Base-by-base conservation (phyloP, 805 yeast species). In the Saccharomycopsis olivae region DNA sequence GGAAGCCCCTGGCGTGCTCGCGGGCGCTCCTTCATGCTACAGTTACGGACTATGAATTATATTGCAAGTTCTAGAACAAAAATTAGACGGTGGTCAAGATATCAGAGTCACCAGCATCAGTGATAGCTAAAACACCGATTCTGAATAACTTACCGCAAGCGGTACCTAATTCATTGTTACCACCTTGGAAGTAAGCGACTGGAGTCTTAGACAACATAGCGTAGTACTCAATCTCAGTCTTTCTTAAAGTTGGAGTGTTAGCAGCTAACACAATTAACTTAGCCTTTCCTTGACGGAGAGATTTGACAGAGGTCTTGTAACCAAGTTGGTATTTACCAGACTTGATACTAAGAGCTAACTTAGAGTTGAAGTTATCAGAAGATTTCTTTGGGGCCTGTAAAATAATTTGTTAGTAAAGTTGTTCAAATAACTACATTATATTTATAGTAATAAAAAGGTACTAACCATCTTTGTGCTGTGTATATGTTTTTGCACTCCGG, bases 61-160 rank as follows among this genome's bases (percentile, higher is more conserved):
- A n/a, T n/a, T n/a, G n/a, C n/a, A n/a, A n/a, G n/a, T n/a, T n/a
- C n/a, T n/a, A n/a, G n/a, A n/a, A n/a, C n/a, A n/a, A n/a, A n/a
- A n/a, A n/a, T n/a, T n/a, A n/a, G n/a, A 35, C 27, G 64, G 85
- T 65, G 60, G 87, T 60, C 67, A 92, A 80, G 74, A 92, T 88
- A 73, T 92, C 99, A 61, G 98, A 92, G 76, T 92, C 99, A 88
- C 99, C 99, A 60, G 96, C 96, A 61, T 92, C 98, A 62, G 89
- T 74, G 61, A 92, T 69, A 62, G 96, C 75, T 62, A 92, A 74
- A 63, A 88, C 89, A 77, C 97, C 97, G 60, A 92, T 97, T 77
- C 96, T 86, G 96, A 92, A 92, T 64, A 92, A 86, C 73, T 85
- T 89, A 88, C 99, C 99, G 75, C 96, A 89, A 59, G 96, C 95